Evolutionary conservation across 2,329 filamentous ascomycete species (phyloP).

Genomic region (Ophiostoma ips): DNA sequence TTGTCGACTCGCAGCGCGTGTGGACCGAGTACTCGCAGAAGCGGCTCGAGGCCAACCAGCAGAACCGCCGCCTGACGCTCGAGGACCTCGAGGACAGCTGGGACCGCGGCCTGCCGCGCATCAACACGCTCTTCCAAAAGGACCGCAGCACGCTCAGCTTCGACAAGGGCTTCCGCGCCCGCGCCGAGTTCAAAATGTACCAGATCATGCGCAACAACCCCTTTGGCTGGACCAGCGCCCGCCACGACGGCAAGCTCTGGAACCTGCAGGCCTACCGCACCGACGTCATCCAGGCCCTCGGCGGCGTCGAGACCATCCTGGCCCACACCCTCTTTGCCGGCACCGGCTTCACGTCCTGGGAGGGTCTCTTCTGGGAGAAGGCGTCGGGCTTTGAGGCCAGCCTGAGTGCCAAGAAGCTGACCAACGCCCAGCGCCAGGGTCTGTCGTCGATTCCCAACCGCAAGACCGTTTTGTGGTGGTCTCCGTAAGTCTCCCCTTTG

Average conservation of each 20-base stretch:
- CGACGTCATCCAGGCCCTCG: conserved; percentile 89
- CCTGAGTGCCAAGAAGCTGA: conserved; percentile 99
- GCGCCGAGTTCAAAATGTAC: conserved; percentile 96
- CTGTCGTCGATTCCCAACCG: conserved; percentile 97
- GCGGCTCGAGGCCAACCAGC: conserved; percentile 88
- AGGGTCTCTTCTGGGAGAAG: conserved; percentile 83
- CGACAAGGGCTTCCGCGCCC: conserved; percentile 92
- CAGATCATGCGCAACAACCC: conserved; percentile 98
- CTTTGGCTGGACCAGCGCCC: conserved; percentile 98
- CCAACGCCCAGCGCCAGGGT: conserved; percentile 92
- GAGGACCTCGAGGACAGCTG: conserved; percentile 97
- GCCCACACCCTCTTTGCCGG: conserved; percentile 96
- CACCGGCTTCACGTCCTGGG: conserved; percentile 93
- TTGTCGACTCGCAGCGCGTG: conserved; percentile 95
- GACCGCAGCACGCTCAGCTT: conserved; percentile 93
- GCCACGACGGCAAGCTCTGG: conserved; percentile 96
- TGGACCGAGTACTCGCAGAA: conserved; percentile 99
- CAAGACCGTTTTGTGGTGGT: conserved; percentile 98
- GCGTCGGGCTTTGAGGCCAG: conserved; percentile 33
- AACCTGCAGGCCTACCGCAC: conserved; percentile 81
- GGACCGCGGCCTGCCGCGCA: conserved; percentile 93
- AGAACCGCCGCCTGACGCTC: conserved; percentile 84
- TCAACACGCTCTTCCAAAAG: conserved; percentile 98
- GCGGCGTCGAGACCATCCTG: conserved; percentile 93
- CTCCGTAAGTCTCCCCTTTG: conserved; percentile 24